phyloP scores from a whole-genome alignment of 257 asterid genomes.

The Solanum medicagineum region DNA sequence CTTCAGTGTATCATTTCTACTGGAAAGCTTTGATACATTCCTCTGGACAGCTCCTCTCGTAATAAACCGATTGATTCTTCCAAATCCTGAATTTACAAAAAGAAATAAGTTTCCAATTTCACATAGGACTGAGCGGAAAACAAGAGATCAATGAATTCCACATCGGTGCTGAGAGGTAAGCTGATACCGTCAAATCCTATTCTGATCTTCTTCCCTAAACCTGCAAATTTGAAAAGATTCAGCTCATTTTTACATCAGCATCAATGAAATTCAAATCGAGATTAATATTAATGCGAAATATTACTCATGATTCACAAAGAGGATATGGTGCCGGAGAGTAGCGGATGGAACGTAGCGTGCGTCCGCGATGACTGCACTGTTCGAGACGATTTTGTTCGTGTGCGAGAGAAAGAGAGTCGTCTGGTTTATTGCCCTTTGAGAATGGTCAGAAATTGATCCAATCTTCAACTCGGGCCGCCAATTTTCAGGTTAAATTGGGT shows the following conservation, averaged over 20 bases:
- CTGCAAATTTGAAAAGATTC: not conserved
- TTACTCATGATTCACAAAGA: not conserved
- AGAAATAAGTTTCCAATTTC: not conserved
- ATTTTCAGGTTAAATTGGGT: not conserved
- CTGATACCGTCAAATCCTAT: conserved; percentile 8
- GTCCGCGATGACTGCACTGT: not conserved
- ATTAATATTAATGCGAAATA: not conserved
- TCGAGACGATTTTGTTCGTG: not conserved
- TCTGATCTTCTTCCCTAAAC: conserved; percentile 9
- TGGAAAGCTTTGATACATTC: not conserved
- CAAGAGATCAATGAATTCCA: not conserved
- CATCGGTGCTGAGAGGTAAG: not conserved
- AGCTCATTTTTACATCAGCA: not conserved
- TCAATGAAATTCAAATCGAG: not conserved
- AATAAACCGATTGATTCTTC: conserved; percentile 1
- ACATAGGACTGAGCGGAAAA: not conserved
- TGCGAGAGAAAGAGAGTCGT: not conserved
- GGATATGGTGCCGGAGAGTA: not conserved
- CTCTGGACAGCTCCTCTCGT: not conserved
- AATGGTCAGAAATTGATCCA: not conserved
- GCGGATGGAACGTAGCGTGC: not conserved
- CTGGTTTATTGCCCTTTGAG: not conserved
- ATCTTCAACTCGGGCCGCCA: not conserved
- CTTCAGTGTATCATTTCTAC: not conserved
- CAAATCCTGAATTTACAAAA: not conserved